Evolutionary conservation across 306 rosid genomes (phyloP).

Genomic region (Vachellia pachyceras): DNA sequence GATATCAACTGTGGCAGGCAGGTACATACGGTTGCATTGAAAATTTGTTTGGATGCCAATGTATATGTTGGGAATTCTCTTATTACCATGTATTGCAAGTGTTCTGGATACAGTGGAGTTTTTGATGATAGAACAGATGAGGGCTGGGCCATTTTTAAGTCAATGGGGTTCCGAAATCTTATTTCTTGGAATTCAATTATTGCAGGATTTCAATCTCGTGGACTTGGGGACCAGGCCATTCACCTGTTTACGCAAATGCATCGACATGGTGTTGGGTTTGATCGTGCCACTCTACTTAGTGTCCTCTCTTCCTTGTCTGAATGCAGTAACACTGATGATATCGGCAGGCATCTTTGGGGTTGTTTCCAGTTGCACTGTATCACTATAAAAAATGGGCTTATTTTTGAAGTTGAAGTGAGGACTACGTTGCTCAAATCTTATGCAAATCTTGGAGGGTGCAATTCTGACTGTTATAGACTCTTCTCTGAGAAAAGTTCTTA

Average conservation of each 20-base stretch:
- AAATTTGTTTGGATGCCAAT: constrained; percentile 68
- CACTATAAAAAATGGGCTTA: constrained; percentile 60
- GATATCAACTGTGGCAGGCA: constrained; percentile 61
- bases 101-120: constrained; percentile 28
- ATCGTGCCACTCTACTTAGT: constrained; percentile 70
- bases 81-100: constrained; percentile 78
- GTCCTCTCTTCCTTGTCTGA: constrained; percentile 60
- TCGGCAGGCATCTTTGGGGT: constrained; percentile 37
- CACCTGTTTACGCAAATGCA: constrained; percentile 65
- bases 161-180: constrained; percentile 62
- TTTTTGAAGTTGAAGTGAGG: constrained; percentile 66
- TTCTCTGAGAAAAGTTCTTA: constrained; percentile 63
- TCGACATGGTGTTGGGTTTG: constrained; percentile 62
- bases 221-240: constrained; percentile 66
- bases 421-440: constrained; percentile 74
- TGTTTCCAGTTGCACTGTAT: constrained; percentile 79
- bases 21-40: constrained; percentile 79
- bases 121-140: constrained; percentile 48
- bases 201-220: constrained; percentile 70
- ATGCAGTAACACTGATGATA: constrained; percentile 39
- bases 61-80: constrained; percentile 80
- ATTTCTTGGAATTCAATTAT: constrained; percentile 91
- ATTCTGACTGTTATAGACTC: constrained; percentile 66
- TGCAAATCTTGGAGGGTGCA: constrained; percentile 64
- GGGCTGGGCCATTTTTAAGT: constrained; percentile 69